These are phyloP conservation scores for Peronospora tabacina DNA, from an alignment of 352 stramenopile genomes.

Conservation along the genomic window DNA sequence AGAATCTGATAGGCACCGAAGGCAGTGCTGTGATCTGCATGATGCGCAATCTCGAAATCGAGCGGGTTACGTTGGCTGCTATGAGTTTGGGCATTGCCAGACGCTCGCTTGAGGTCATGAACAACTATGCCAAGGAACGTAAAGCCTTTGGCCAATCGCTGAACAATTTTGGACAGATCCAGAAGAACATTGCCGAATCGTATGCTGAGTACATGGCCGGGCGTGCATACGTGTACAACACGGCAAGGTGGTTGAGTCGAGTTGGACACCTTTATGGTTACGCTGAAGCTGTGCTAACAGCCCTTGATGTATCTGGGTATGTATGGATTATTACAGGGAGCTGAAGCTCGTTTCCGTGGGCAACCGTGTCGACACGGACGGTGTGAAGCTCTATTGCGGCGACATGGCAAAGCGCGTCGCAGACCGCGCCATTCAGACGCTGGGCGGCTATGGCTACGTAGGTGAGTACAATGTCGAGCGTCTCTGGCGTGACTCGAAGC, in stretches of 20 bases:
- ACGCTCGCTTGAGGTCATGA: slow-evolving; percentile 97
- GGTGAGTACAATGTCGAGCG: slow-evolving; percentile 98
- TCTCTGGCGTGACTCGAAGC: slow-evolving; percentile 97
- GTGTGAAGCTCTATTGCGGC: slow-evolving; percentile 97
- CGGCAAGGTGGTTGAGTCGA: slow-evolving; percentile 56
- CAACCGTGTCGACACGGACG: slow-evolving; percentile 96
- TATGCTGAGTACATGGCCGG: slow-evolving; percentile 98
- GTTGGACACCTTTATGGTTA: not conserved
- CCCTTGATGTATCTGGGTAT: not conserved
- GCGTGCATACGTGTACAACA: slow-evolving; percentile 95
- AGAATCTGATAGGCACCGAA: slow-evolving; percentile 89
- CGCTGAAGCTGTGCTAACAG: not conserved
- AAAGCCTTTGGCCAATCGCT: slow-evolving; percentile 92
- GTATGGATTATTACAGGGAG: slow-evolving; percentile 40
- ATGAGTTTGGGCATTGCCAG: slow-evolving; percentile 96
- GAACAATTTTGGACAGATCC: slow-evolving; percentile 89
- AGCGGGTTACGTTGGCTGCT: slow-evolving; percentile 94
- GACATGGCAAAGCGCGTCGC: slow-evolving; percentile 96
- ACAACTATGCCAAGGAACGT: slow-evolving; percentile 87
- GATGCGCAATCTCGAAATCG: slow-evolving; percentile 99
- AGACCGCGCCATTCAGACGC: slow-evolving; percentile 95
- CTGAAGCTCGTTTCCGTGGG: slow-evolving; percentile 92
- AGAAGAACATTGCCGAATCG: slow-evolving; percentile 95
- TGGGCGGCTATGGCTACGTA: slow-evolving; percentile 98
- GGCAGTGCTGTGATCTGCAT: slow-evolving; percentile 74